Evolutionary conservation across 2,329 filamentous ascomycete species (phyloP).

Genomic region (Colletotrichum sp.): DNA sequence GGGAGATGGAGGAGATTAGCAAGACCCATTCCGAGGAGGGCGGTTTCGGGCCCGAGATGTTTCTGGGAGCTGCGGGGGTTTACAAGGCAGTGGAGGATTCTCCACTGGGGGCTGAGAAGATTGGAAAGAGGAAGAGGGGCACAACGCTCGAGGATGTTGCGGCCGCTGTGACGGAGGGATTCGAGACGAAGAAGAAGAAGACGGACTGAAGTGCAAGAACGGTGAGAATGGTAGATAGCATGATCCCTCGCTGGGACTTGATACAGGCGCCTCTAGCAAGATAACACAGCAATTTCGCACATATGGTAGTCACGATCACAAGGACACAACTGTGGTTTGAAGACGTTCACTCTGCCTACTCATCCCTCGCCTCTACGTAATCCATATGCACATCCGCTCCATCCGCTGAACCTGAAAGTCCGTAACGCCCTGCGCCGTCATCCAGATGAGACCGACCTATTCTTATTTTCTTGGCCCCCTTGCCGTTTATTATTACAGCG

Average conservation of each 20-base stretch:
- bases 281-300: background rate
- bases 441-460: background rate
- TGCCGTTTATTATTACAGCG: background rate
- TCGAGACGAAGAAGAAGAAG: conserved; percentile 49
- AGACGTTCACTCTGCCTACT: background rate
- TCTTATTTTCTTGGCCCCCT: background rate
- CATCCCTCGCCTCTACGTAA: background rate
- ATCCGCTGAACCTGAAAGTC: background rate
- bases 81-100: conserved; percentile 66
- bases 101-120: conserved; percentile 63
- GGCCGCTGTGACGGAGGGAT: conserved; percentile 48
- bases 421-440: background rate
- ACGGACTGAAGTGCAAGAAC: conserved; percentile 6
- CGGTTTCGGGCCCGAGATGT: conserved; percentile 62
- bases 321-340: background rate
- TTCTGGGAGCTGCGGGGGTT: conserved; percentile 64
- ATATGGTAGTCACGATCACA: background rate
- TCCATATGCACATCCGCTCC: background rate
- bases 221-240: background rate
- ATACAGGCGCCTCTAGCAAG: background rate
- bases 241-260: background rate
- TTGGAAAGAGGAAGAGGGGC: conserved; percentile 60
- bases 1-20: conserved; percentile 79
- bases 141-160: conserved; percentile 64
- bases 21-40: conserved; percentile 68